Evolutionary conservation across 306 rosid species (phyloP), one percentile per base, ranked within the genome.

Genomic region (Vigna hirtella): DNA sequence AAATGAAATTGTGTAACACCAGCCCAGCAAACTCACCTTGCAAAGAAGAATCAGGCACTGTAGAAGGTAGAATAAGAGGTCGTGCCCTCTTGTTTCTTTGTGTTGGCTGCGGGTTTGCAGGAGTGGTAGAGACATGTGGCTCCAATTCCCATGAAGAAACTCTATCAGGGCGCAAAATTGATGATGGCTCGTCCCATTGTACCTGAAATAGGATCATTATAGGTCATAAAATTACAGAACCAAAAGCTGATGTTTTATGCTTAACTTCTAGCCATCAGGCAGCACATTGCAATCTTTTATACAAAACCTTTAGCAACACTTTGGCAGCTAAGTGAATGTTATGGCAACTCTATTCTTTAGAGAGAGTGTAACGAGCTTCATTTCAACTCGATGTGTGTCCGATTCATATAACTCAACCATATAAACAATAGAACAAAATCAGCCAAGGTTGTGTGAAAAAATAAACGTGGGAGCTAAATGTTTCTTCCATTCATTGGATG

Each of bases 111-210:
- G 83, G 17, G 84, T 72, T 89, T 57, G 83, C 87, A 56, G 88
- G 83, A 70, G 86, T 73, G 32, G 83, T 77, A 16, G 88, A 84
- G 71, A 89, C 78, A 71, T 89, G 90, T 20, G 96, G 91, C 82
- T 91, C 96, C 89, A 91, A 83, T 68, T 91, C 96, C 96, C 96
- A 91, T 30, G 96, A 77, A 10, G 96, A 91, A 67, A 91, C 93
- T 82, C 86, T 84, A 26, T 91, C 93, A 47, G 96, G 91, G 64
- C 96, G 93, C 79, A 87, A 38, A 63, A 87, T 91, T 3, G 90
- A 86, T 64, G 93, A 91, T 7, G 89, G 89, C 61, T 91, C 96
- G 83, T 91, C 96, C 96, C 96, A 91, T 85, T 91, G 96, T 61
- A 91, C 93, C 93, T 91, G 86, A 83, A 73, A 70, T 30, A 49